Percentiles rank a stretch among this genome's conserved stretches.
Evolutionary conservation across 352 stramenopile species (phyloP).

Genomic region (Phytophthora ramorum): DNA sequence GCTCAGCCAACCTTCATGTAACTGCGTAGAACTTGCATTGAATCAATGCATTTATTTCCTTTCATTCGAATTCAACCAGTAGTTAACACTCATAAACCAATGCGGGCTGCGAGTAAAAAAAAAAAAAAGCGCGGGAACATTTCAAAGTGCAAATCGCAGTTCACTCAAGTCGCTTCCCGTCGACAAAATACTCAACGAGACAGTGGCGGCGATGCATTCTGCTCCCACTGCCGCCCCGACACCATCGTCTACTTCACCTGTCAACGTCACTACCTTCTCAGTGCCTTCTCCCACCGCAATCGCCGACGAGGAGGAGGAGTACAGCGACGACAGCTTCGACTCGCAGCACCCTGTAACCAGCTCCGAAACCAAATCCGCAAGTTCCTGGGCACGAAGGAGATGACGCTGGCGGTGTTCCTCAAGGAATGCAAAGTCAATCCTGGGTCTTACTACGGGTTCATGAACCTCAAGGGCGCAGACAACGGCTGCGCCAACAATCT

Average conservation of each 20-base stretch:
- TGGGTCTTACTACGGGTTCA: slow-evolving; percentile 53
- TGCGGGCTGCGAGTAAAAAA: too few relatives aligned
- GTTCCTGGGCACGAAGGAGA: slow-evolving; percentile 49
- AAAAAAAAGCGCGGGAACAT: not conserved
- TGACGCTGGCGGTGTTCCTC: slow-evolving; percentile 53
- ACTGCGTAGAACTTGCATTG: slow-evolving; percentile 1
- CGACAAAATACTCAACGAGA: not conserved
- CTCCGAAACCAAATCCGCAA: slow-evolving; percentile 45
- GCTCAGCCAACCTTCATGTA: slow-evolving; percentile 6
- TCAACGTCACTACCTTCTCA: not conserved
- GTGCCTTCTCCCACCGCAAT: not conserved
- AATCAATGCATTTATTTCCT: slow-evolving; percentile 5
- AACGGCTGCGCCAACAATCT: slow-evolving; percentile 38
- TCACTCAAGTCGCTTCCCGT: slow-evolving; percentile 8
- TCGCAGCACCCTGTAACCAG: slow-evolving; percentile 38
- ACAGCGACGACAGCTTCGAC: slow-evolving; percentile 22
- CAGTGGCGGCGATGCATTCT: not conserved
- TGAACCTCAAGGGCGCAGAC: slow-evolving; percentile 45
- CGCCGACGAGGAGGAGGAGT: slow-evolving; percentile 4
- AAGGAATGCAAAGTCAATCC: slow-evolving; percentile 41
- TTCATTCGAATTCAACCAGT: too few relatives aligned
- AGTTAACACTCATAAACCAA: too few relatives aligned
- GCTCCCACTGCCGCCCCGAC: not conserved
- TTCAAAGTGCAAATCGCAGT: too few relatives aligned
- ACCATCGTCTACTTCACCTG: not conserved